Evolutionary conservation across 106 monocot species (phyloP).

Genomic region (Alisma plantagoaquatica): DNA sequence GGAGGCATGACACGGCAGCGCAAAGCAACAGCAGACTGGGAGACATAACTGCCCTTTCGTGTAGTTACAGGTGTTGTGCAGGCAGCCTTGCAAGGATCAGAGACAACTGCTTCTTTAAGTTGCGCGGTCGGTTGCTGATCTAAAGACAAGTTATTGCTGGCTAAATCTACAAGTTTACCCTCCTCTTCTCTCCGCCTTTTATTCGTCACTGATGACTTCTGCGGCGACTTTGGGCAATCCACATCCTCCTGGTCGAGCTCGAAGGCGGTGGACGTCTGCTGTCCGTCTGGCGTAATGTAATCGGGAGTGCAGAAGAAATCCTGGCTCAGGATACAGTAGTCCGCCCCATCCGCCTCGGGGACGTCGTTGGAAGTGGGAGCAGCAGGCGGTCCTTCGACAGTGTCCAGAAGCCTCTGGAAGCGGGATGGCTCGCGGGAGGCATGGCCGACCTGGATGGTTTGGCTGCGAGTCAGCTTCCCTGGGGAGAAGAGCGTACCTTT

Average conservation of each 20-base stretch:
- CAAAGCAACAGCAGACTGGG: slow-evolving; percentile 77
- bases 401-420: slow-evolving; percentile 40
- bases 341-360: slow-evolving; percentile 21
- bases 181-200: slow-evolving; percentile 51
- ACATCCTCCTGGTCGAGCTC: slow-evolving; percentile 38
- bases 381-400: not conserved
- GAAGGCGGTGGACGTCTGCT: slow-evolving; percentile 29
- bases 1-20: slow-evolving; percentile 89
- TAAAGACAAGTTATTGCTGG: too few species aligned
- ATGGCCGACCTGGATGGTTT: not conserved
- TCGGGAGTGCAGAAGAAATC: slow-evolving; percentile 60
- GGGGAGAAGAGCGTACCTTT: not conserved
- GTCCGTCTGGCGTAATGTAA: slow-evolving; percentile 73
- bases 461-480: slow-evolving; percentile 16
- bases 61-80: too few species aligned
- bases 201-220: slow-evolving; percentile 55
- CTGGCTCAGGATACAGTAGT: slow-evolving; percentile 66
- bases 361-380: slow-evolving; percentile 11
- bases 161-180: not conserved
- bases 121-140: too few species aligned
- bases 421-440: slow-evolving; percentile 11
- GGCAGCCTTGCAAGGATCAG: too few species aligned
- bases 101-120: too few species aligned
- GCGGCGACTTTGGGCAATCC: slow-evolving; percentile 74
- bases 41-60: slow-evolving; percentile 58